A percentile compares a stretch with the other conserved stretches of the same genome.
phyloP scores from a whole-genome alignment of 805 yeast species.

The Candida boleticola region DNA sequence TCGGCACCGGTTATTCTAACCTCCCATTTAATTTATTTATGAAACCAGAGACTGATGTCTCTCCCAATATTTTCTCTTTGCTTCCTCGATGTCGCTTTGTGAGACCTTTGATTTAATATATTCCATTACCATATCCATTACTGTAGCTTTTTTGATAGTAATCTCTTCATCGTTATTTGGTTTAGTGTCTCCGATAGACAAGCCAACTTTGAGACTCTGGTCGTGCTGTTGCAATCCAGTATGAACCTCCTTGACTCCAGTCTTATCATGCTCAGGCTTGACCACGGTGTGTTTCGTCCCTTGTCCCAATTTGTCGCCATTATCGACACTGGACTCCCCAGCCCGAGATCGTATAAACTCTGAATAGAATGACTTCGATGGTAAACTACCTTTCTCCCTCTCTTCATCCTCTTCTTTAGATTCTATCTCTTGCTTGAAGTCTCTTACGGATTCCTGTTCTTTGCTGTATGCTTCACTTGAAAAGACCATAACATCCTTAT shows the following conservation, averaged over 20 bases:
- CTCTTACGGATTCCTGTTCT: conserved; percentile 13
- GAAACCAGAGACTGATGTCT: no score
- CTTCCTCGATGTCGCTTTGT: conserved; percentile 10
- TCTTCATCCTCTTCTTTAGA: conserved; percentile 1
- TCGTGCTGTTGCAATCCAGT: no score
- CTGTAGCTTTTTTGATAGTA: background rate
- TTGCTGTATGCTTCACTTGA: conserved; percentile 47
- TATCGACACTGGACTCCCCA: no score
- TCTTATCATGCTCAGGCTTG: no score
- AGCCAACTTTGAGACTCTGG: no score
- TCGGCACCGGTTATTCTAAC: no score
- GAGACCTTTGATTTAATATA: conserved; percentile 14
- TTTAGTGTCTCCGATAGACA: no score
- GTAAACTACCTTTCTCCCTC: background rate
- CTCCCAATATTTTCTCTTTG: conserved; percentile 11
- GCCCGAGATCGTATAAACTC: background rate
- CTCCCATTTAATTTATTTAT: no score
- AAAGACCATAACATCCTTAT: conserved; percentile 42
- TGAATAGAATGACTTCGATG: conserved; percentile 3
- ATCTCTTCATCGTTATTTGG: no score
- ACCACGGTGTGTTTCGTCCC: no score
- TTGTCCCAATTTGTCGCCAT: no score
- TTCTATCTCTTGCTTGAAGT: background rate
- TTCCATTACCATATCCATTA: conserved; percentile 6
- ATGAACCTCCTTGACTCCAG: no score